Percentiles rank a stretch among this genome's conserved stretches.
phyloP scores from a whole-genome alignment of 257 asterid species.

The Solanum chilense region DNA sequence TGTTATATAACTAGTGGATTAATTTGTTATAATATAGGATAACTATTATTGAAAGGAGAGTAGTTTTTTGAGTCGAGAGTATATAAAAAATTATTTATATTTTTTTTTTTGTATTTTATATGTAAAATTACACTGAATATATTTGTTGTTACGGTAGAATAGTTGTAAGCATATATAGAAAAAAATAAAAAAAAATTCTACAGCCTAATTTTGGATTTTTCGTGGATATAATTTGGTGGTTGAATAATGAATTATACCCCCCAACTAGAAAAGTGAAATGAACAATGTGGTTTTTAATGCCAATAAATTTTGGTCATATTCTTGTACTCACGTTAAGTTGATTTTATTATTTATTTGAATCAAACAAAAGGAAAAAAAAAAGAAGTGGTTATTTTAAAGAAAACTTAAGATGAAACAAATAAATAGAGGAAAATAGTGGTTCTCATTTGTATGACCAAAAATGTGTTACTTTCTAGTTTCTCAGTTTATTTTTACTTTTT shows the following conservation, averaged over 20 bases:
- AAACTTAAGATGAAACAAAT: background rate
- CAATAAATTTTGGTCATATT: background rate
- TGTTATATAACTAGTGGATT: too few species aligned
- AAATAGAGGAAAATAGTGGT: background rate
- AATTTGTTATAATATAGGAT: too few species aligned
- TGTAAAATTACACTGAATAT: too few species aligned
- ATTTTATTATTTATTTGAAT: background rate
- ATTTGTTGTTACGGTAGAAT: rapidly evolving
- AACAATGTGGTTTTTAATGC: background rate
- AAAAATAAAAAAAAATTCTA: background rate
- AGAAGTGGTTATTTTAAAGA: background rate
- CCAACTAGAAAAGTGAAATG: background rate
- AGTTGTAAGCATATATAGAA: too few species aligned
- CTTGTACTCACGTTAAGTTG: background rate
- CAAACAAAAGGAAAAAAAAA: background rate
- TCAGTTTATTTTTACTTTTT: background rate
- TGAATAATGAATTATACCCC: background rate
- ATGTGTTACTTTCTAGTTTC: background rate
- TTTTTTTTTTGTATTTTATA: too few species aligned
- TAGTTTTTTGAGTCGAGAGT: too few species aligned
- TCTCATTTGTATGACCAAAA: background rate
- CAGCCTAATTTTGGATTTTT: background rate
- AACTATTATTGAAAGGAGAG: background rate
- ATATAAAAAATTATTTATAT: too few species aligned
- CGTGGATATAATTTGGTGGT: background rate